Evolutionary conservation across 140 eudicot species (phyloP).

Genomic region (Anethum foeniculum): DNA sequence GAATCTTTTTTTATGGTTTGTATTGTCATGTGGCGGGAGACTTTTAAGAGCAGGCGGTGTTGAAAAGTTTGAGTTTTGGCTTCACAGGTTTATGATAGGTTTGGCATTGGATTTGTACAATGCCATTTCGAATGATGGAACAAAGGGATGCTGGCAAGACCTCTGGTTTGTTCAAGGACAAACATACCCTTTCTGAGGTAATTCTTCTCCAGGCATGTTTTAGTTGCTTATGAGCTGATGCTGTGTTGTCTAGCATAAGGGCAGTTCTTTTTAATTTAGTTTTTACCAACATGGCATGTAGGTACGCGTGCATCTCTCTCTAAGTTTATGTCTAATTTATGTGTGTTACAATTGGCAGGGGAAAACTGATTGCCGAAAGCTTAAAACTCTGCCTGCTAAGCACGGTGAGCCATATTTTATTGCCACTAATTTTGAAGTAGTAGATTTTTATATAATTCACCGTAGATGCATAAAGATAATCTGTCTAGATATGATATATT

Average conservation of each 20-base stretch:
- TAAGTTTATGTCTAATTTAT: not conserved
- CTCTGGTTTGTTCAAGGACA: constrained; percentile 10
- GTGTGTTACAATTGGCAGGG: not conserved
- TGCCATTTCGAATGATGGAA: constrained; percentile 7
- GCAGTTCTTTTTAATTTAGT: not conserved
- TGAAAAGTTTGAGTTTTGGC: not conserved
- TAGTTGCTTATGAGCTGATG: not conserved
- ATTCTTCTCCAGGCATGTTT: not conserved
- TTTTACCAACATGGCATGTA: not conserved
- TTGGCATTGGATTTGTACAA: not conserved
- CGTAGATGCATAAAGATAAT: not conserved
- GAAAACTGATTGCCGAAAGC: not conserved
- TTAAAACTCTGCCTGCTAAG: not conserved
- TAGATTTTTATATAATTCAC: not conserved
- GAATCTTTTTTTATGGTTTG: not conserved
- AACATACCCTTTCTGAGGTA: constrained; percentile 5
- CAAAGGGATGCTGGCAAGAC: constrained; percentile 1
- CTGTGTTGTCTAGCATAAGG: not conserved
- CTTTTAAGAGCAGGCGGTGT: not conserved
- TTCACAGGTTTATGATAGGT: not conserved
- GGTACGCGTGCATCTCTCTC: not conserved
- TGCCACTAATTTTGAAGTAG: not conserved
- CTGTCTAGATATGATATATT: not conserved
- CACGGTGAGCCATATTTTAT: constrained; percentile 6
- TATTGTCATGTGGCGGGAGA: not conserved